Conservation (phyloP, 306 rosid genomes). For the Cucumis sativus region DNA sequence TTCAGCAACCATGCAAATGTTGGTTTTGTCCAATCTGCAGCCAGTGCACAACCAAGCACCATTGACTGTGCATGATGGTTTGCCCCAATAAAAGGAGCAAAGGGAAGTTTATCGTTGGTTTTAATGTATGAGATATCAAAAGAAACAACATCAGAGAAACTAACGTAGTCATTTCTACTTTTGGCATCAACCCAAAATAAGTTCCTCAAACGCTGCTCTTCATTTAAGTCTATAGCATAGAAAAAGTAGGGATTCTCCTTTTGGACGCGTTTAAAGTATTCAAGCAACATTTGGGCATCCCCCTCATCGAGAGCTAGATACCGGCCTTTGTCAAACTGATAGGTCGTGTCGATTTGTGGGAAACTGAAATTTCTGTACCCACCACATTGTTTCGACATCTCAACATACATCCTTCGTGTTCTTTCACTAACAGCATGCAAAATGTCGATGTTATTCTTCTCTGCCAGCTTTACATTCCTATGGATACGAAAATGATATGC, state of each 20-base stretch:
- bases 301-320: conserved; percentile 75
- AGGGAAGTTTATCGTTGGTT: conserved; percentile 69
- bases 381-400: conserved; percentile 76
- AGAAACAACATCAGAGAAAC: conserved; percentile 62
- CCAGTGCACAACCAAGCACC: conserved; percentile 83
- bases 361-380: conserved; percentile 35
- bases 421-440: conserved; percentile 91
- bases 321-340: conserved; percentile 55
- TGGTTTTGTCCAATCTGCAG: conserved; percentile 63
- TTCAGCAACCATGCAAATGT: conserved; percentile 81
- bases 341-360: conserved; percentile 18
- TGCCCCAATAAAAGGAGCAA: conserved; percentile 86
- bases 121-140: conserved; percentile 68
- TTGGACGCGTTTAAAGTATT: conserved; percentile 76
- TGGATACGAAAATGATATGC: conserved; percentile 93
- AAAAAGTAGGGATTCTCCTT: conserved; percentile 72
- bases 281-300: conserved; percentile 72
- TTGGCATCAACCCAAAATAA: conserved; percentile 86
- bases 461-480: conserved; percentile 85
- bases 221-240: conserved; percentile 72
- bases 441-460: conserved; percentile 83
- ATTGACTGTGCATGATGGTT: conserved; percentile 84
- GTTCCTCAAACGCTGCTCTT: conserved; percentile 78
- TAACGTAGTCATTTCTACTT: conserved; percentile 59
- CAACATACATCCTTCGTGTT: conserved; percentile 85